Percentiles rank a stretch among this genome's conserved stretches.
Evolutionary conservation across 139 green algal genomes (phyloP).

Genomic region (Axilococcus clingmanii): DNA sequence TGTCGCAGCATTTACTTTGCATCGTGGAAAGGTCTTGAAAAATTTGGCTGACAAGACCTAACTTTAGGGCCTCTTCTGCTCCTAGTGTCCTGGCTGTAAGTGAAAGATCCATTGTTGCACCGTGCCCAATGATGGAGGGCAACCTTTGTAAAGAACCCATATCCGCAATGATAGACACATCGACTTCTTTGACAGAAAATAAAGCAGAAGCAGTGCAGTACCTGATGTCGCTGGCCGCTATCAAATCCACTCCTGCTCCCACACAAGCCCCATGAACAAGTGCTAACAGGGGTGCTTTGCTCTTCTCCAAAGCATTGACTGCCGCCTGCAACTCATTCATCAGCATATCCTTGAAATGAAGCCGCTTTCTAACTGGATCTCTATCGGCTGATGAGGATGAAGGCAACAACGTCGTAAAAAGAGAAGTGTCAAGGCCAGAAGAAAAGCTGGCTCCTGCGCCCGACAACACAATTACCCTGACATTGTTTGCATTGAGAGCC

Average conservation of each 20-base stretch:
- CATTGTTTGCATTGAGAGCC: slow-evolving; percentile 2
- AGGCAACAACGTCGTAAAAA: too few relatives aligned
- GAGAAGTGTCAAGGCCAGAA: slow-evolving; percentile 62
- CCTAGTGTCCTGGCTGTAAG: slow-evolving; percentile 57
- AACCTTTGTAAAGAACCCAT: slow-evolving; percentile 25
- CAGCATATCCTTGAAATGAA: slow-evolving; percentile 7
- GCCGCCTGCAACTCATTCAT: slow-evolving; percentile 32
- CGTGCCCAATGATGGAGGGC: slow-evolving; percentile 71
- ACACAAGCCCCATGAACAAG: slow-evolving; percentile 63
- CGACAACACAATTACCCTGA: slow-evolving; percentile 35
- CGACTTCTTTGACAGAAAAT: slow-evolving; percentile 91
- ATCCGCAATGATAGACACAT: slow-evolving; percentile 43
- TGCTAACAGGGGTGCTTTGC: slow-evolving; percentile 52
- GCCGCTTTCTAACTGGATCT: background rate
- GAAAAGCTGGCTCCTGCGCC: slow-evolving; percentile 61
- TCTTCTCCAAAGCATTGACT: slow-evolving; percentile 52
- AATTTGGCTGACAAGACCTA: slow-evolving; percentile 10
- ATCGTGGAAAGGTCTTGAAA: background rate
- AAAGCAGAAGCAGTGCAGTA: slow-evolving; percentile 45
- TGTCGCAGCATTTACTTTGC: background rate
- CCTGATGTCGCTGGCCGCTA: slow-evolving; percentile 77
- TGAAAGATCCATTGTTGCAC: slow-evolving; percentile 60
- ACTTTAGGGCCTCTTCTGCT: slow-evolving; percentile 3
- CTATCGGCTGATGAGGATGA: background rate
- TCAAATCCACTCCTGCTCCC: slow-evolving; percentile 80